Base-by-base conservation (phyloP, 116 monocot species). In the Dioscorea cayenensis region DNA sequence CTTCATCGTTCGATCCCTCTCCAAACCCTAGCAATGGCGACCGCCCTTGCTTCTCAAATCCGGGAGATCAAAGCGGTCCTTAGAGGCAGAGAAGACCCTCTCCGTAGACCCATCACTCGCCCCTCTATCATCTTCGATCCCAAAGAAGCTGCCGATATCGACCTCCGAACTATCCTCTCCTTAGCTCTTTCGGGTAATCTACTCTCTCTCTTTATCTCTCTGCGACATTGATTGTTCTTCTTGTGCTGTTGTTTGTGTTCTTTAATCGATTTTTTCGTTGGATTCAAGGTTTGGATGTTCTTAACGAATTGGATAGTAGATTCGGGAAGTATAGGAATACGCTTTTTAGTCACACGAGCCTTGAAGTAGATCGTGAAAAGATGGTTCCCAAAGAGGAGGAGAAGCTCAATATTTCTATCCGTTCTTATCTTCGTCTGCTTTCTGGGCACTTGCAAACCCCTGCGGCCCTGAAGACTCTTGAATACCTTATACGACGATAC, bases 141-240 rank as follows among this genome's bases (percentile, higher is more conserved):
- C 38, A 92, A 90, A 69, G 87, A 92, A 28, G 96, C 96, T n/a
- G 89, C 96, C 29, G 96, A 96, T 62, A 80, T 90, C 73, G 92
- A 96, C 68, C 77, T 85, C 64, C 49, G 78, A 36, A 67, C 87
- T 16, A 87, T 96, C 70, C 84, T 96, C 13, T 85, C 88, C 8
- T 78, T 96, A n/a, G 87, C 96, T 16, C 68, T 90, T 23, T 95
- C 95, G 4, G 95, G 95, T 92, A 75, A 59, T 12, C 52, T 1
- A 65, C 32, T 64, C 7, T 51, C 22, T 29, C 12, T 4, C 50
- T 37, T 38, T 5, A 70, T 11, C 28, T 16, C 63, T 28, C 9
- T n/a, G 20, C 22, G 55, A 3, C 12, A 43, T 43, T 43, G 7
- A 43, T 43, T 12, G 43, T 43, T 43, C 43, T 43, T 43, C 43